Evolutionary conservation across 2,329 filamentous ascomycete genomes (phyloP).

Genomic region (Emericellopsis atlantica): DNA sequence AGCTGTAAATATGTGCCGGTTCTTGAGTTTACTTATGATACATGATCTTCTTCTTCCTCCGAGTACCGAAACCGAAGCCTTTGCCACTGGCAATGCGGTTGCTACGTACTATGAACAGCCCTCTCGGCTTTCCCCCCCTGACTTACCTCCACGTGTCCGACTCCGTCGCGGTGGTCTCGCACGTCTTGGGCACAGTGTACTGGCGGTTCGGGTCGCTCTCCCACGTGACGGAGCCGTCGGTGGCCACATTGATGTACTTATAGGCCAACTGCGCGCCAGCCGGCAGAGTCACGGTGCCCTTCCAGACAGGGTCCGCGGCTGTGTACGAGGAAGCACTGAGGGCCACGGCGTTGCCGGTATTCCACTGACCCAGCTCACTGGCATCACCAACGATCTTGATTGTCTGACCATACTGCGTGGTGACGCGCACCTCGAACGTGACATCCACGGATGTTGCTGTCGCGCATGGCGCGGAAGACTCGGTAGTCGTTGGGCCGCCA

Average conservation of each 20-base stretch:
- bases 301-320: slow-evolving; percentile 47
- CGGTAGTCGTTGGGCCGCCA: slow-evolving; percentile 10
- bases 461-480: slow-evolving; percentile 20
- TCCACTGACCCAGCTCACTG: slow-evolving; percentile 49
- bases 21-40: too few relatives aligned
- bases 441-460: slow-evolving; percentile 37
- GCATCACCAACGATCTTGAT: slow-evolving; percentile 53
- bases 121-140: too few relatives aligned
- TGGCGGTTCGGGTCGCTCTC: slow-evolving; percentile 45
- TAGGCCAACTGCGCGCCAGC: slow-evolving; percentile 48
- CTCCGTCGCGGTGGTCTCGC: slow-evolving; percentile 12
- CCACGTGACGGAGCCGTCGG: slow-evolving; percentile 45
- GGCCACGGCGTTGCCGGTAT: slow-evolving; percentile 35
- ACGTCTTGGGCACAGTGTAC: slow-evolving; percentile 17
- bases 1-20: neutral
- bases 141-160: slow-evolving; percentile 13
- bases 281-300: slow-evolving; percentile 36
- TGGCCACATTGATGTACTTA: slow-evolving; percentile 53
- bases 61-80: too few relatives aligned
- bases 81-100: too few relatives aligned
- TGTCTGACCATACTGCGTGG: slow-evolving; percentile 47
- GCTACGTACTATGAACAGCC: too few relatives aligned
- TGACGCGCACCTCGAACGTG: slow-evolving; percentile 46
- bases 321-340: slow-evolving; percentile 50
- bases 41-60: too few relatives aligned